These are phyloP conservation scores for Lasiodiplodia hormozganensis DNA, from an alignment of 2,329 filamentous ascomycete species.

Conservation along the genomic window DNA sequence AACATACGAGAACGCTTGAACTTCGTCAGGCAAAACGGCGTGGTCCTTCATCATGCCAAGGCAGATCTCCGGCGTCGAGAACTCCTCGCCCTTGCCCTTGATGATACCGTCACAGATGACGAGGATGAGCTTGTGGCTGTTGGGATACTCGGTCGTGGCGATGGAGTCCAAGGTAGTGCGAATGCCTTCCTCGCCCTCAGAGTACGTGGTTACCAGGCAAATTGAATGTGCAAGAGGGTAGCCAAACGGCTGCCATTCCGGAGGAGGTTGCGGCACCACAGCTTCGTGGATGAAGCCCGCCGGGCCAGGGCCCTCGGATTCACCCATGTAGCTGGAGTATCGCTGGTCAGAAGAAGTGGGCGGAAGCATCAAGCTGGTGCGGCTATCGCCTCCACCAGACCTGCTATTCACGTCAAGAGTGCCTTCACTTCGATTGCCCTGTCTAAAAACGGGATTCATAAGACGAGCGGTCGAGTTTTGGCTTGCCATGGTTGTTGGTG, in stretches of 20 bases:
- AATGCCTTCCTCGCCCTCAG: constrained; percentile 90
- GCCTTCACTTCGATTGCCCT: constrained; percentile 63
- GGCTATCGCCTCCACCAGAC: constrained; percentile 43
- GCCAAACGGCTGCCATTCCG: constrained; percentile 97
- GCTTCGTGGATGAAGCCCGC: constrained; percentile 95
- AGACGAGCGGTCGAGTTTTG: constrained; percentile 79
- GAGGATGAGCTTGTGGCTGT: constrained; percentile 97
- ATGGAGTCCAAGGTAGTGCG: constrained; percentile 95
- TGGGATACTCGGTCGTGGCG: constrained; percentile 97
- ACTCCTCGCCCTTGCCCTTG: constrained; percentile 87
- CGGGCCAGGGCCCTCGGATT: constrained; percentile 77
- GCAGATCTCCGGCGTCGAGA: constrained; percentile 88
- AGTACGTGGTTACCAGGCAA: constrained; percentile 95
- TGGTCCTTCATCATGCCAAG: constrained; percentile 95
- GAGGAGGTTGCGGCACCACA: constrained; percentile 93
- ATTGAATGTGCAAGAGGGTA: constrained; percentile 93
- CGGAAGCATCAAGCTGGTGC: constrained; percentile 53
- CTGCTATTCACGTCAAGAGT: constrained; percentile 52
- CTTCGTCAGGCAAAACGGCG: constrained; percentile 78
- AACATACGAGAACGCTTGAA: constrained; percentile 92
- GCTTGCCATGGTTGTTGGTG: constrained; percentile 92
- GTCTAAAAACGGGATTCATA: constrained; percentile 75
- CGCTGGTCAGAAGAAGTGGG: constrained; percentile 52
- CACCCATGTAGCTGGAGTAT: constrained; percentile 62
- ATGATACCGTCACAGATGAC: constrained; percentile 98